Base-by-base conservation (phyloP, 1,284 basidiomycete genomes). In the Coniferiporia sulphurascens region DNA sequence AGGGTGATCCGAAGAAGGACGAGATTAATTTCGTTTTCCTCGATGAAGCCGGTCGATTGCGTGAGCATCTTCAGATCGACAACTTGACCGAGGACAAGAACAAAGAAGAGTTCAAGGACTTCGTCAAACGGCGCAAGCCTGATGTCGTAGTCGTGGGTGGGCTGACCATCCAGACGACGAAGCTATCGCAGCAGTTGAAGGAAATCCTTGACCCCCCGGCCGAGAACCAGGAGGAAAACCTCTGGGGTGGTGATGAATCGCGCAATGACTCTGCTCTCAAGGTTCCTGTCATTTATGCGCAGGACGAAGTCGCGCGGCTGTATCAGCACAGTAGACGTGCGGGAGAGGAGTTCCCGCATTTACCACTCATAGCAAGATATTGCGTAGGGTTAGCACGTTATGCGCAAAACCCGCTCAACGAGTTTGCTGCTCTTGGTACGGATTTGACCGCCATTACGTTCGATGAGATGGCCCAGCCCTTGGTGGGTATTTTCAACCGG, bases 371-470 rank as follows among this genome's bases (percentile, higher is more conserved):
- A 52, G 90, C 87, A n/a, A 91, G 93, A 71, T 99, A 98, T 71
- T 98, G 96, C 66, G 81, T 99, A 50, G 98, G 92, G 52, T 75
- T 99, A 64, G 95, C 95, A 45, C 86, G 97, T 58, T 99, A 97
- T 71, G 81, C 85, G 9, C 97, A 99, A 73, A 96, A 87, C 68
- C 97, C 97, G 1, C 75, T 99, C 66, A 95, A 93, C 69, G 95
- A 97, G 71, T 95, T 91, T 71, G 91, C 91, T 21, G 91, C 94
- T 0, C 76, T 98, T 43, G 93, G 93, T 7, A 67, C 80, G 5
- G 92, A 96, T 72, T 84, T 98, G 57, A 77, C 85, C 10, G 86
- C 91, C 3, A 85, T 96, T 60, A 82, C 86, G 0, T 90, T 93
- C 65, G 85, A 90, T 62, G 89, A 93, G 48, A 86, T 95, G 60